A percentile compares a stretch with the other conserved stretches of the same genome.
Conservation (phyloP, 2,329 filamentous ascomycete genomes). For the Trichoderma citrinoviride region DNA sequence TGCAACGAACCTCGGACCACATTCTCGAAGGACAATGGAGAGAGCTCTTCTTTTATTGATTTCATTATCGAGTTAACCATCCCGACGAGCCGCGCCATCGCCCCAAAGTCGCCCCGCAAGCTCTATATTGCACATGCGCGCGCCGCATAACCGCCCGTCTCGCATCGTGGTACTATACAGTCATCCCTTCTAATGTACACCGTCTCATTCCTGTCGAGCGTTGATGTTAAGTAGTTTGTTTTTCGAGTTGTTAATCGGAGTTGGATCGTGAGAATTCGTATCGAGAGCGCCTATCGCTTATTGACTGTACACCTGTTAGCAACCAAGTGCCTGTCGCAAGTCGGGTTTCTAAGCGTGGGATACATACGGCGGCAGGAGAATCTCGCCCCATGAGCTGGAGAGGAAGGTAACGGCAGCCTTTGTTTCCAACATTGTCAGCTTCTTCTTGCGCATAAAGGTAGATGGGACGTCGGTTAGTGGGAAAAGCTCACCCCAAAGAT, state of each 20-base stretch:
- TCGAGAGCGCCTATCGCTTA: conserved; percentile 1
- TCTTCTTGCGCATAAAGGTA: not conserved
- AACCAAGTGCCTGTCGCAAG: not conserved
- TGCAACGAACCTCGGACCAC: not conserved
- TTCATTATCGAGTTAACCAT: conserved; percentile 8
- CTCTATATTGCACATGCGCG: conserved; percentile 2
- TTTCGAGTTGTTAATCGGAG: not conserved
- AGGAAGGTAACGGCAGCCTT: conserved; percentile 66
- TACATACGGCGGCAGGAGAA: conserved; percentile 62
- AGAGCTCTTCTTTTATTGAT: not conserved
- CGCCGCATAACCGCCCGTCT: conserved; percentile 5
- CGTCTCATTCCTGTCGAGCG: not conserved
- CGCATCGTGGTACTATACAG: conserved; percentile 31
- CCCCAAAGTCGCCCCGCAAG: conserved; percentile 5
- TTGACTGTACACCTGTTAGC: conserved; percentile 2
- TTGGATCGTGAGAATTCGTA: not conserved
- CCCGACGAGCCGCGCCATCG: not conserved
- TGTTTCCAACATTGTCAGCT: conserved; percentile 16
- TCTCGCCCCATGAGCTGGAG: conserved; percentile 64
- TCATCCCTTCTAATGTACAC: conserved; percentile 22
- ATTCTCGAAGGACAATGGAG: conserved; percentile 3
- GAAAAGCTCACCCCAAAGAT: conserved; percentile 64
- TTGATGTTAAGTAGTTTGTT: not conserved
- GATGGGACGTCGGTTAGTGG: no score
- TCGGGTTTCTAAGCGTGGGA: not conserved